These are phyloP conservation scores for Gossypium davidsonii DNA, from an alignment of 441 rosid species.

Conservation along the genomic window DNA sequence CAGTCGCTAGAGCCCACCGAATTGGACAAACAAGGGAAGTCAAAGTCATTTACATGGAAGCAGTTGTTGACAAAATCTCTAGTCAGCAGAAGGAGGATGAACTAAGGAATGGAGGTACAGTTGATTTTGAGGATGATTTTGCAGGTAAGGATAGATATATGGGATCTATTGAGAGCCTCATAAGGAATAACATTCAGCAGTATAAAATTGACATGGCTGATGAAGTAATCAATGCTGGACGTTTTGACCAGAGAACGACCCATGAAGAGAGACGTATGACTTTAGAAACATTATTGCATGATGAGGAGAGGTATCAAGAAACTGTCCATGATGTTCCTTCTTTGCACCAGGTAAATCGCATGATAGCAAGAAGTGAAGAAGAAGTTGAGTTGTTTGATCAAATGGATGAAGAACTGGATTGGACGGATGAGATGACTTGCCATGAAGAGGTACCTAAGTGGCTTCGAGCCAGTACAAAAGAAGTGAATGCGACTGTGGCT, in stretches of 20 bases:
- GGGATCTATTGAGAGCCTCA: conserved; percentile 98
- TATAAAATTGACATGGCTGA: conserved; percentile 99
- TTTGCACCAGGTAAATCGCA: conserved; percentile 83
- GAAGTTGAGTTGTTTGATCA: conserved; percentile 97
- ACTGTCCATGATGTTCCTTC: conserved; percentile 98
- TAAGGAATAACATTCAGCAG: conserved; percentile 97
- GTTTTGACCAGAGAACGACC: conserved; percentile 99
- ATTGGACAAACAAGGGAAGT: conserved; percentile 98
- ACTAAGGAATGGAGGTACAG: conserved; percentile 68
- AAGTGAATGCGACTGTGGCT: conserved; percentile 70
- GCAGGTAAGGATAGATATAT: conserved; percentile 97
- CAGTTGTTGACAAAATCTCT: conserved; percentile 86
- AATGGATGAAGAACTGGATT: conserved; percentile 97
- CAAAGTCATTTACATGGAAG: conserved; percentile 98
- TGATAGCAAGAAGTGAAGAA: conserved; percentile 96
- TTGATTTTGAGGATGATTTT: conserved; percentile 92
- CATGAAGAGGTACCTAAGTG: conserved; percentile 91
- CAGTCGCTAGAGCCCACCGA: conserved; percentile 99
- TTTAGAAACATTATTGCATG: conserved; percentile 94
- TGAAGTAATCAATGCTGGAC: conserved; percentile 99
- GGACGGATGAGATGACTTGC: conserved; percentile 92
- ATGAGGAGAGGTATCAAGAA: conserved; percentile 97
- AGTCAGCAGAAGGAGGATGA: conserved; percentile 98
- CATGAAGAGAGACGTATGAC: conserved; percentile 99
- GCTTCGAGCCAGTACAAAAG: conserved; percentile 86